Conservation (phyloP, 352 stramenopile genomes). For the Globisporangium emineosum region DNA sequence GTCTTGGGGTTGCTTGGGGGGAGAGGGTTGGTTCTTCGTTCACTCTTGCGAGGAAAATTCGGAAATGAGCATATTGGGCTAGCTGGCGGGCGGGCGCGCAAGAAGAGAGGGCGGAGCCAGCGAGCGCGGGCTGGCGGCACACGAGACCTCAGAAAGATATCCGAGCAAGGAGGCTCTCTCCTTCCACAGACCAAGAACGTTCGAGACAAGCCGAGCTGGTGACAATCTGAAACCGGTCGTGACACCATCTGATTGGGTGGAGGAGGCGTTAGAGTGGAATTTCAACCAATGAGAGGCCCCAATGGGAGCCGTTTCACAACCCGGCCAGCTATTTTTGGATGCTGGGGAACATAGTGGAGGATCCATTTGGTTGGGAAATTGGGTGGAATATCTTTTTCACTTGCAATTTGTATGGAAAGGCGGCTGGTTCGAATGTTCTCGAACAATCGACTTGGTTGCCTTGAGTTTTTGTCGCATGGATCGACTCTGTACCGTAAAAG, state of each 20-base stretch:
- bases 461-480: background rate
- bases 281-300: constrained; percentile 7
- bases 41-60: constrained; percentile 22
- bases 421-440: constrained; percentile 23
- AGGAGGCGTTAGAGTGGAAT: background rate
- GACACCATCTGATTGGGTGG: constrained; percentile 8
- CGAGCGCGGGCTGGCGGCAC: background rate
- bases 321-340: background rate
- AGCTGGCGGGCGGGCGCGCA: background rate
- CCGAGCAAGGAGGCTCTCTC: background rate
- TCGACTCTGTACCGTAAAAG: background rate
- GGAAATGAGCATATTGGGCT: constrained; percentile 13
- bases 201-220: constrained; percentile 12
- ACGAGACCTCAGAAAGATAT: constrained; percentile 12
- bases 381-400: constrained; percentile 1
- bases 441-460: constrained; percentile 13
- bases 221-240: constrained; percentile 12
- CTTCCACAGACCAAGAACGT: constrained; percentile 3
- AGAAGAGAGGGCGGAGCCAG: background rate
- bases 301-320: background rate
- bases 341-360: background rate
- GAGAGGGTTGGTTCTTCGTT: constrained; percentile 17
- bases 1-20: constrained; percentile 11
- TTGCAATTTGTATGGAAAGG: constrained; percentile 15
- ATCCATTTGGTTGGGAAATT: background rate